These are phyloP conservation scores for Endothia cerciana DNA, from an alignment of 2,329 filamentous ascomycete genomes.

Conservation along the genomic window DNA sequence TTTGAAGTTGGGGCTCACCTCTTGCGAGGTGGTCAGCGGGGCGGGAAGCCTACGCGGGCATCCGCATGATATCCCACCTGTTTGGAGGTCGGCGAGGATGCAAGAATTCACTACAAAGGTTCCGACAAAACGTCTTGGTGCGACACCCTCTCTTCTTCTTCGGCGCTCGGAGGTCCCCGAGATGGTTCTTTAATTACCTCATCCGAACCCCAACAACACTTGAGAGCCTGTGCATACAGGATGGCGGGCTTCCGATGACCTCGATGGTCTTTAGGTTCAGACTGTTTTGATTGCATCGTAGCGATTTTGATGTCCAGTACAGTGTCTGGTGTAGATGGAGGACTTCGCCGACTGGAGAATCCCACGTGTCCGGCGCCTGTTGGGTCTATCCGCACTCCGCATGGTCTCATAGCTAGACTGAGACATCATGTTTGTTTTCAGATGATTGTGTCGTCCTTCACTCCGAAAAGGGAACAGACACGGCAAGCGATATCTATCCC, in stretches of 20 bases:
- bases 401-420: slow-evolving; percentile 23
- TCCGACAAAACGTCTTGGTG: not conserved
- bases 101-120: too few species aligned
- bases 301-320: not conserved
- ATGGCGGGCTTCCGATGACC: not conserved
- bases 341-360: slow-evolving; percentile 4
- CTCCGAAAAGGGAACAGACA: slow-evolving; percentile 8
- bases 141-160: not conserved
- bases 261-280: not conserved
- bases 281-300: not conserved
- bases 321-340: not conserved
- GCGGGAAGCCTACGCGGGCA: not conserved
- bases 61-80: not conserved
- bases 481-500: not conserved
- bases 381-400: slow-evolving; percentile 18
- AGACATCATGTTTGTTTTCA: slow-evolving; percentile 24
- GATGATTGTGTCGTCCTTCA: not conserved
- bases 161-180: slow-evolving; percentile 27
- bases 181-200: not conserved
- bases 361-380: slow-evolving; percentile 28
- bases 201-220: not conserved
- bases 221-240: not conserved
- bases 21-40: not conserved
- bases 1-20: not conserved
- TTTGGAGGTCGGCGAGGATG: slow-evolving; percentile 1